Base-by-base conservation (phyloP, 129 eudicot species). In the Centaurea solstitialis region DNA sequence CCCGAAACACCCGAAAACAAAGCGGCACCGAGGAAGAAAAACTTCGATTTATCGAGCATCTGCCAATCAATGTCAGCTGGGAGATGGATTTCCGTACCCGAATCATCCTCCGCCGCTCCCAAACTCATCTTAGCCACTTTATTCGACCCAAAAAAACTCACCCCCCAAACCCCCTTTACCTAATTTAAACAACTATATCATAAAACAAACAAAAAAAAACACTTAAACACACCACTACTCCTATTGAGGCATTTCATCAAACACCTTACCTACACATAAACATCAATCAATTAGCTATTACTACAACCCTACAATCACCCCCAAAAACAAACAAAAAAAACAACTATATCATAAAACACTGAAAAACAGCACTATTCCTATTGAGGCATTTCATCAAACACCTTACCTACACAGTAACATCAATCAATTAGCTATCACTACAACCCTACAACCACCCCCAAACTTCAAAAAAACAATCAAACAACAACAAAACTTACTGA, bases 61-160 rank as follows among this genome's bases (percentile, higher is more conserved):
- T 94, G 87, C 98, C 98, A 91, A 72, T 94, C 93, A 38, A 94
- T 83, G 39, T 94, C 98, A 13, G 97, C 95, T 2, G 97, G 98
- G 21, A 94, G 90, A 74, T 89, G 92, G 40, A 94, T 91, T 40
- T 92, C 89, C 10, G 90, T 24, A 1, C 85, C 86, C 15, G 97
- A 83, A 45, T 88, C 95, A 76, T 92, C 96, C 82, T 90, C 95
- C 2, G 92, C 93, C 57, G 91, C 74, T 3, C 91, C 81, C 68
- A 94, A 79, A 84, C 96, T 90, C 97, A 94, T 94, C 64, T 91
- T 91, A 79, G 81, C 96, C 91, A 84, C 93, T 82, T 88, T 88
- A 66, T 75, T 69, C 0, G 6, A 20, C 72, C 9, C 6, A 0
- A 26, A 26, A 26, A 24, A 35, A 70, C 13, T 74, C 28, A 80